Base-by-base conservation (phyloP, 352 stramenopile species). In the Phytopythium chamaehyphon region DNA sequence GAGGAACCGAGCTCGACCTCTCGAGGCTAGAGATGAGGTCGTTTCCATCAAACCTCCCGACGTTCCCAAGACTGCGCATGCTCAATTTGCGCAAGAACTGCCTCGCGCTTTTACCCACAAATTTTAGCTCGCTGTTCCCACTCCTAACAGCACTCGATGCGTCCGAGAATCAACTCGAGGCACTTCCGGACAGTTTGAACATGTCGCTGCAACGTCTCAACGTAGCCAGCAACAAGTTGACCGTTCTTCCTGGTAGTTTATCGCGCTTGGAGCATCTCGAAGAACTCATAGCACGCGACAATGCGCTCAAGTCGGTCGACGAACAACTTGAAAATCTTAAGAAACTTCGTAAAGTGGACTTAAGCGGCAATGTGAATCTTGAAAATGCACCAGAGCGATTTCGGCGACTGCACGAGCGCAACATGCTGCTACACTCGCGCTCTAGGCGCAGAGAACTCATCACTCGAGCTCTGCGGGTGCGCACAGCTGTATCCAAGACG, bases 401-500 rank as follows among this genome's bases (percentile, higher is more conserved):
- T 12, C 69, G 73, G n/a, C 71, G 76, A 0, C 57, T 88, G 21
- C 76, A 88, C 36, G 76, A 85, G 42, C 69, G 71, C 31, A 77
- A 88, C 48, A 21, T 83, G 59, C 69, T 88, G 35, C 50, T 85
- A 11, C 76, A 80, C 44, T 88, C 76, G 10, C 69, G 76, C 16
- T 46, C 69, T 23, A 88, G 85, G 55, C 71, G 76, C 2, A 69
- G 76, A 6, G 76, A 88, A 48, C 71, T 88, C 16, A 85, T 88
- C 51, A 57, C 73, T 15, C 57, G 76, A 40, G 76, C 76, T 1
- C 61, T 88, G 11, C 77, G 69, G 10, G 71, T 88, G 19, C 71
- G 76, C 4, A 62, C 64, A 11, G 66, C 62, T 12, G 73, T 87
- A 5, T 49, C 48, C 12, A 59, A 74, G 51, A 65, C 55, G 23